Base-by-base conservation (phyloP, 208 protist species). In the Sergeia podlipaevii region DNA sequence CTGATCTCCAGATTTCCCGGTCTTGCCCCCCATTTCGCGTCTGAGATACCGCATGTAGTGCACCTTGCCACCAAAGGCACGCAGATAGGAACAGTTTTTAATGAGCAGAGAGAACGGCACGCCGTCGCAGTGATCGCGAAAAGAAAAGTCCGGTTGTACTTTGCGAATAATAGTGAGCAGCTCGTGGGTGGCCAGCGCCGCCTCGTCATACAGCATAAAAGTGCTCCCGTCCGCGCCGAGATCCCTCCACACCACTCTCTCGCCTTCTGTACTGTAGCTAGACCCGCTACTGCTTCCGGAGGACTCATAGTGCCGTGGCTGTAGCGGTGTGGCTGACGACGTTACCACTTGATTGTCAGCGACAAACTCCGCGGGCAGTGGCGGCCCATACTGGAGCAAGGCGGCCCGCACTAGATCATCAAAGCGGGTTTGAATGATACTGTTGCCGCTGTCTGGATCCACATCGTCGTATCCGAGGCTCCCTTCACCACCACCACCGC, bases 21-120 rank as follows among this genome's bases (percentile, higher is more conserved):
- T 34, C 17, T 36, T 29, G 23, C 0, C 41, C 23, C 43, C 27
- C 27, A 30, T 56, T 17, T 74, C 48, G 1, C 72, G 72, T 15
- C 54, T 54, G 21, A 94, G 51, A 34, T 75, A 89, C 26, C 87
- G 83, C 84, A 90, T 90, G 63, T 83, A 89, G 48, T 78, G 54
- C 27, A 91, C 68, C 28, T 70, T 68, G 0, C 87, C 87, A 11
- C 73, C 73, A 42, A 60, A 84, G 2, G 74, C 74, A 1, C 76
- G 73, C 6, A 95, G 60, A 48, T 89, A 95, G 1, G 45, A 20
- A 65, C 78, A 90, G 65, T 95, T 95, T 18, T 77, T 77, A 13
- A 95, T 66, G 24, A 95, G 70, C 37, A 95, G 51, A 4, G 83
- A 78, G 20, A 95, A 78, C 3, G 87, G 87, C 2, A 91, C 70